A percentile compares a stretch with the other conserved stretches of the same genome.
Evolutionary conservation across 2,329 filamentous ascomycete genomes (phyloP).

Genomic region (Ploettnerulaceae sp.): DNA sequence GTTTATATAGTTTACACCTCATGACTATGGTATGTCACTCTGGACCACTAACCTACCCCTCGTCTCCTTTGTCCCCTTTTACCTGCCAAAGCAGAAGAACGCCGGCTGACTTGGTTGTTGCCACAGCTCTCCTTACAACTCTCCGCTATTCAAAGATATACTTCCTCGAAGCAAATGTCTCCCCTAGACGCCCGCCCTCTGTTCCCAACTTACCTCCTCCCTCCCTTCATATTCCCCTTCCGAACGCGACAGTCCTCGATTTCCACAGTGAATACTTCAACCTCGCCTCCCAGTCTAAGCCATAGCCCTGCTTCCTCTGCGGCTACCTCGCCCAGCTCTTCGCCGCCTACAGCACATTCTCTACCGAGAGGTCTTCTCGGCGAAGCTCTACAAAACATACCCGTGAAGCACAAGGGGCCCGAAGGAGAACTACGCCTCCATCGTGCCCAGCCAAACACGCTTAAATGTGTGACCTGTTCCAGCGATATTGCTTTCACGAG

Average conservation of each 20-base stretch:
- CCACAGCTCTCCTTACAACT: conserved; percentile 2
- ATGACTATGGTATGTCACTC: conserved; percentile 12
- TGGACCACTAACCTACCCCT: background rate
- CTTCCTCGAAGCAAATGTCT: conserved; percentile 17
- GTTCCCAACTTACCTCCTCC: conserved; percentile 50
- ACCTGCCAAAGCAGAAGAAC: background rate
- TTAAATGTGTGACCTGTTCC: conserved; percentile 55
- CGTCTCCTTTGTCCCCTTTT: background rate
- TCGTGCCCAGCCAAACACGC: conserved; percentile 47
- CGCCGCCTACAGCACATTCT: conserved; percentile 21
- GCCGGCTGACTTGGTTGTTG: background rate
- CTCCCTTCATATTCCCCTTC: conserved; percentile 44
- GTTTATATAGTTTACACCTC: too few relatives aligned
- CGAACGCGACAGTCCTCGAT: conserved; percentile 37
- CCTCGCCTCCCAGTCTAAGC: conserved; percentile 34
- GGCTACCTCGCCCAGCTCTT: conserved; percentile 23
- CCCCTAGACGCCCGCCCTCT: conserved; percentile 20
- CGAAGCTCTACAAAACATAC: conserved; percentile 29
- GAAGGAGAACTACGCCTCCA: conserved; percentile 31
- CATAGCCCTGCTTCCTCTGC: conserved; percentile 34
- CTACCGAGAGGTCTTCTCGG: conserved; percentile 19
- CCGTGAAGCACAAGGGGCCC: conserved; percentile 13
- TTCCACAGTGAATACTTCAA: conserved; percentile 25
- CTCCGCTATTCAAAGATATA: conserved; percentile 6
- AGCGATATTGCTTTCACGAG: conserved; percentile 55